These are phyloP conservation scores for Fusarium coffeatum DNA, from an alignment of 2,329 filamentous ascomycete species.

Conservation along the genomic window DNA sequence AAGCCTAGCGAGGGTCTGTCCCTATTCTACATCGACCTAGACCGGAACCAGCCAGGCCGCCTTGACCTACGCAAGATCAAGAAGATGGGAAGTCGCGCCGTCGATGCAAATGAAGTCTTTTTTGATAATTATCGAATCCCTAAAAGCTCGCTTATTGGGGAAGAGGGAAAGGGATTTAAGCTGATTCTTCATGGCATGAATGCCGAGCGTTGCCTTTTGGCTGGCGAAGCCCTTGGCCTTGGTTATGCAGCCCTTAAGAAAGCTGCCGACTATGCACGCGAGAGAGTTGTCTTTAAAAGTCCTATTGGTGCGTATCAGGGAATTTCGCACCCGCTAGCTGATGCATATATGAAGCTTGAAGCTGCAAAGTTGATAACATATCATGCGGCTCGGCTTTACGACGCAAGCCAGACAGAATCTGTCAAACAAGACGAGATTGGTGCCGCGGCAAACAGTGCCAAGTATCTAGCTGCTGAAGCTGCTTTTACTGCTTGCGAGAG, in stretches of 20 bases:
- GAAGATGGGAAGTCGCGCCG: constrained; percentile 86
- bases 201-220: constrained; percentile 79
- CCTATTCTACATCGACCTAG: constrained; percentile 83
- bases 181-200: constrained; percentile 85
- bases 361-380: constrained; percentile 73
- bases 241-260: constrained; percentile 77
- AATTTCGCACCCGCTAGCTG: constrained; percentile 73
- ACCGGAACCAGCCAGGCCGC: constrained; percentile 64
- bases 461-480: constrained; percentile 75
- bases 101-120: constrained; percentile 90
- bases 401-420: constrained; percentile 63
- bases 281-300: constrained; percentile 72
- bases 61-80: constrained; percentile 78
- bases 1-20: constrained; percentile 82
- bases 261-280: constrained; percentile 74
- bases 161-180: constrained; percentile 81
- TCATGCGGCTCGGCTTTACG: constrained; percentile 72
- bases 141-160: constrained; percentile 72
- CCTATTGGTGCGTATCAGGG: constrained; percentile 75
- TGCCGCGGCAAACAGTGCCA: constrained; percentile 75
- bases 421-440: constrained; percentile 69
- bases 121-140: constrained; percentile 82
- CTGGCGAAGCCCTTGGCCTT: constrained; percentile 82
- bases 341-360: constrained; percentile 74
- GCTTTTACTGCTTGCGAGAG: constrained; percentile 72